Conservation (phyloP, 805 yeast species). For the Barnettozyma sp. region DNA sequence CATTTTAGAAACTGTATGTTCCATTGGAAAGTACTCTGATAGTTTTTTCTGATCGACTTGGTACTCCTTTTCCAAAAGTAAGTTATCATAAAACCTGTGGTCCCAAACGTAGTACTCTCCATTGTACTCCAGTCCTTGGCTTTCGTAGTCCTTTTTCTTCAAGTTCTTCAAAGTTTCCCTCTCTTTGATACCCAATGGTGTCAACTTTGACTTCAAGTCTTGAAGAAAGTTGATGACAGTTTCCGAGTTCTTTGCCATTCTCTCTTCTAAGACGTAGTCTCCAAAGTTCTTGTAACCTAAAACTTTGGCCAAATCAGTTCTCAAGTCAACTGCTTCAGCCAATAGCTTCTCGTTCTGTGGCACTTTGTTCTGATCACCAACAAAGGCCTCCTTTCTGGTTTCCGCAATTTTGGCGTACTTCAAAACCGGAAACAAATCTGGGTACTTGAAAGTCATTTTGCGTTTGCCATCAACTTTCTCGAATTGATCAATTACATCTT, state of each 20-base stretch:
- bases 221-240: slow-evolving; percentile 54
- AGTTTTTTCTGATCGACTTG: slow-evolving; percentile 66
- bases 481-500: slow-evolving; percentile 51
- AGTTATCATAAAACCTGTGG: slow-evolving; percentile 55
- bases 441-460: slow-evolving; percentile 76
- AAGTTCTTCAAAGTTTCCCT: slow-evolving; percentile 39
- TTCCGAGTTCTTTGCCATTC: slow-evolving; percentile 70
- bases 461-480: slow-evolving; percentile 35
- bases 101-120: slow-evolving; percentile 63
- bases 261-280: slow-evolving; percentile 62
- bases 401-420: slow-evolving; percentile 58
- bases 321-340: slow-evolving; percentile 49
- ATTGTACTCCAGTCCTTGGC: slow-evolving; percentile 37
- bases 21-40: slow-evolving; percentile 73
- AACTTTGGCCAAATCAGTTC: slow-evolving; percentile 54
- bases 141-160: slow-evolving; percentile 46
- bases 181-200: slow-evolving; percentile 55
- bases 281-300: slow-evolving; percentile 67
- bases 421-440: slow-evolving; percentile 72
- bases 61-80: slow-evolving; percentile 59
- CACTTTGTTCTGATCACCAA: slow-evolving; percentile 63
- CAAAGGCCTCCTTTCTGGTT: slow-evolving; percentile 59
- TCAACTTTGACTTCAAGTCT: slow-evolving; percentile 53
- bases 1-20: slow-evolving; percentile 62
- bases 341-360: slow-evolving; percentile 59